phyloP scores from a whole-genome alignment of 495 filamentous ascomycete genomes.

The Geoglossum glabrum region DNA sequence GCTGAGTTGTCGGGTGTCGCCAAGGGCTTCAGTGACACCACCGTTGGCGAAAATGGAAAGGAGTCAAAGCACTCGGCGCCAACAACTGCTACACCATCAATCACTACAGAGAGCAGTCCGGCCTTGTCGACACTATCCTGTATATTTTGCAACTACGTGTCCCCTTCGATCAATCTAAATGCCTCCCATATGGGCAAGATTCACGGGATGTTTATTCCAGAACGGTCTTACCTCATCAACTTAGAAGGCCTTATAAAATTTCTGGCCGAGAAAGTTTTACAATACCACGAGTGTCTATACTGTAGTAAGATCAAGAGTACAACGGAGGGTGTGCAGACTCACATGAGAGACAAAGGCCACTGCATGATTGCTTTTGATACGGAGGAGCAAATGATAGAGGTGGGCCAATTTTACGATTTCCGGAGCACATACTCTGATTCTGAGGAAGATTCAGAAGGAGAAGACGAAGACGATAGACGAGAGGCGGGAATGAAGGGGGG shows the following conservation, averaged over 20 bases:
- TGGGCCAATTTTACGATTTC: slow-evolving; percentile 99
- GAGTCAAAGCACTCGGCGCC: slow-evolving; percentile 23
- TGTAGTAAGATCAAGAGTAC: slow-evolving; percentile 63
- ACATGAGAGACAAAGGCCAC: slow-evolving; percentile 93
- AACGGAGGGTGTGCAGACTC: slow-evolving; percentile 58
- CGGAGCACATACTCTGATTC: slow-evolving; percentile 76
- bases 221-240: slow-evolving; percentile 60
- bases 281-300: slow-evolving; percentile 62
- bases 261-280: slow-evolving; percentile 50
- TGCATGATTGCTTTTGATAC: slow-evolving; percentile 87
- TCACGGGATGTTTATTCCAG: slow-evolving; percentile 93
- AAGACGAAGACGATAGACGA: slow-evolving; percentile 15
- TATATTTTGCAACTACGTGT: slow-evolving; percentile 75
- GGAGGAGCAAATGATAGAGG: slow-evolving; percentile 78
- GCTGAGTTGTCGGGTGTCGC: slow-evolving; percentile 62
- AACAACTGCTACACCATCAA: slow-evolving; percentile 3
- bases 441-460: slow-evolving; percentile 31
- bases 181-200: slow-evolving; percentile 73
- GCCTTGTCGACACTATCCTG: slow-evolving; percentile 33
- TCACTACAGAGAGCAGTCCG: slow-evolving; percentile 1
- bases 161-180: slow-evolving; percentile 50
- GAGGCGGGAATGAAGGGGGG: slow-evolving; percentile 5
- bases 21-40: slow-evolving; percentile 52
- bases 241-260: slow-evolving; percentile 63
- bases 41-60: slow-evolving; percentile 31